Percentiles rank a stretch among this genome's conserved stretches.
Evolutionary conservation across 495 filamentous ascomycete genomes (phyloP).

Genomic region (Jackrogersella minutella): DNA sequence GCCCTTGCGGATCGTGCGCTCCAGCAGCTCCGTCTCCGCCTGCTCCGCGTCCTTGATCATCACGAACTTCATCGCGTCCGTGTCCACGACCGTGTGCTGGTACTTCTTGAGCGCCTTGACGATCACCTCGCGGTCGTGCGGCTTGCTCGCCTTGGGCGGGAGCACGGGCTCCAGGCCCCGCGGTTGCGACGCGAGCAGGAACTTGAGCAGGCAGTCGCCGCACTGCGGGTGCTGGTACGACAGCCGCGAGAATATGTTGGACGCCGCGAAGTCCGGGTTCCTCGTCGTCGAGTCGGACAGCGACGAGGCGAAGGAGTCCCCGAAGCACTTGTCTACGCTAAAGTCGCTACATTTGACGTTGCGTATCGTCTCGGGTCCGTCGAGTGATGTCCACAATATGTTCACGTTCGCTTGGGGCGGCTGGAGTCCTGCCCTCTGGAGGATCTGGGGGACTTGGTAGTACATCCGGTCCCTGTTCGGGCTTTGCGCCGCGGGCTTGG

Average conservation of each 20-base stretch:
- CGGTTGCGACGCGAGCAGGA: constrained; percentile 45
- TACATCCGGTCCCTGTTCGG: constrained; percentile 45
- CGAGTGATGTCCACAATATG: constrained; percentile 53
- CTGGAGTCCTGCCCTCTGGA: constrained; percentile 49
- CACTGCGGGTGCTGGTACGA: constrained; percentile 48
- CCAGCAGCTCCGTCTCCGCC: constrained; percentile 48
- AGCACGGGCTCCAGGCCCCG: constrained; percentile 48
- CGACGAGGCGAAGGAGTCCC: constrained; percentile 49
- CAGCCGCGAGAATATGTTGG: constrained; percentile 50
- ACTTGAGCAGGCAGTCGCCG: constrained; percentile 53
- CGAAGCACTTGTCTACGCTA: constrained; percentile 51
- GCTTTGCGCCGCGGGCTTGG: constrained; percentile 42
- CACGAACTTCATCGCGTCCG: constrained; percentile 52
- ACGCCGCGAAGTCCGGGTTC: constrained; percentile 49
- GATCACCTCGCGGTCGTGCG: constrained; percentile 43
- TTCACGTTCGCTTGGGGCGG: constrained; percentile 52
- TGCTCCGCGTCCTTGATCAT: constrained; percentile 58
- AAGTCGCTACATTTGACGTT: constrained; percentile 51
- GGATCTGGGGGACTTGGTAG: constrained; percentile 46
- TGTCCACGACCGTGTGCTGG: constrained; percentile 51
- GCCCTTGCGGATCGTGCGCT: constrained; percentile 44
- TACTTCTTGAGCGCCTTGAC: constrained; percentile 52
- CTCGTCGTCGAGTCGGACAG: constrained; percentile 44
- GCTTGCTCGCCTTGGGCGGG: constrained; percentile 39
- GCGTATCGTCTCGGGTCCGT: constrained; percentile 51